These are phyloP conservation scores for Globisporangium perplexum DNA, from an alignment of 352 stramenopile species.

Conservation along the genomic window DNA sequence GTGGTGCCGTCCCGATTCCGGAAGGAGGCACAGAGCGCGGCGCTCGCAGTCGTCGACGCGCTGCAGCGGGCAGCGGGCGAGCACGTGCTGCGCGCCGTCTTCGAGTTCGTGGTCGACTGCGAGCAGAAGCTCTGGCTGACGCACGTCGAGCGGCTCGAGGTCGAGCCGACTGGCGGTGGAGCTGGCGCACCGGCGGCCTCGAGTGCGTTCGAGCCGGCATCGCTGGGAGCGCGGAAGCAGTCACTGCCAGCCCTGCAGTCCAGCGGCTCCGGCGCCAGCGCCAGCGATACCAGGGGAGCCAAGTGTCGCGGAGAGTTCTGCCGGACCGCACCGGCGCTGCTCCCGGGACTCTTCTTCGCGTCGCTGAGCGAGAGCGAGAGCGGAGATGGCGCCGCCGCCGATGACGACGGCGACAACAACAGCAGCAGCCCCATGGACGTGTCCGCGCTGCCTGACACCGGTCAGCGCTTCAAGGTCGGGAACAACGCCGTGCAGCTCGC, in stretches of 20 bases:
- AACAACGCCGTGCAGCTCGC: slow-evolving; percentile 72
- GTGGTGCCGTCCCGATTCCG: slow-evolving; percentile 8
- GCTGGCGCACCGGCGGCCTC: too few species aligned
- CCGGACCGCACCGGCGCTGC: slow-evolving; percentile 16
- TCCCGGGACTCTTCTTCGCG: slow-evolving; percentile 30
- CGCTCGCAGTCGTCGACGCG: slow-evolving; percentile 20
- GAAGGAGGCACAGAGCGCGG: slow-evolving; percentile 24
- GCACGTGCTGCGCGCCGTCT: slow-evolving; percentile 13
- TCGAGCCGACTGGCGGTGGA: too few species aligned
- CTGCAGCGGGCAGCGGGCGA: slow-evolving; percentile 11
- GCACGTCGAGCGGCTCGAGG: slow-evolving; percentile 18
- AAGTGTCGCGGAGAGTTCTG: slow-evolving; percentile 77
- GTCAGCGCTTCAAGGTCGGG: slow-evolving; percentile 59
- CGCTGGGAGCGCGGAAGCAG: slow-evolving; percentile 6
- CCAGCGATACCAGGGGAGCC: neutral
- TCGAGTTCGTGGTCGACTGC: slow-evolving; percentile 35
- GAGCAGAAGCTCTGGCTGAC: slow-evolving; percentile 35
- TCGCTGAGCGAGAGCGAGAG: slow-evolving; percentile 2
- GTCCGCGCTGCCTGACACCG: slow-evolving; percentile 30
- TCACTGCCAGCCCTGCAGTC: slow-evolving; percentile 42
- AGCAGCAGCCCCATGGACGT: slow-evolving; percentile 7
- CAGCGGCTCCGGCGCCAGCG: slow-evolving; percentile 2
- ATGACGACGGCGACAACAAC: slow-evolving; percentile 1
- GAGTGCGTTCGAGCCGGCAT: neutral
- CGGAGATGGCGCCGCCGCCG: too few species aligned